Evolutionary conservation across 2,329 filamentous ascomycete species (phyloP).

Genomic region (Phyllachora maydis): DNA sequence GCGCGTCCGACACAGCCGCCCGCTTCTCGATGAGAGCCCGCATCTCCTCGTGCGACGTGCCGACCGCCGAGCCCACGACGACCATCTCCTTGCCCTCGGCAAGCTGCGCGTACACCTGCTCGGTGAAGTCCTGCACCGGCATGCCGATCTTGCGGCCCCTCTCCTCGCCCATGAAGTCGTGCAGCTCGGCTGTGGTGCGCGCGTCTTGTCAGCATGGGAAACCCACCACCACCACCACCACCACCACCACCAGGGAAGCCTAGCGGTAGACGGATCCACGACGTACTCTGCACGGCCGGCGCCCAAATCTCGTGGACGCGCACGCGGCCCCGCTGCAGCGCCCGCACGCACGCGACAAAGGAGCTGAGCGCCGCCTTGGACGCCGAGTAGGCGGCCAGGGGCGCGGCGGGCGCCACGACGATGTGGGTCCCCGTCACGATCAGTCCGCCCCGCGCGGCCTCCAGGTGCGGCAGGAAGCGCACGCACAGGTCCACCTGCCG

Average conservation of each 20-base stretch:
- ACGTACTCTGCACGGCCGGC: slow-evolving; percentile 11
- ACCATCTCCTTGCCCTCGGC: slow-evolving; percentile 10
- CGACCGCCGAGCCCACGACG: slow-evolving; percentile 1
- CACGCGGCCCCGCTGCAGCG: slow-evolving; percentile 10
- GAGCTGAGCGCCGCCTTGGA: too few species aligned
- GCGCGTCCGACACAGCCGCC: too few species aligned
- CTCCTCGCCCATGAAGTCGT: slow-evolving; percentile 6
- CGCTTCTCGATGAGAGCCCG: background rate
- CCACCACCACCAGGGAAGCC: too few species aligned
- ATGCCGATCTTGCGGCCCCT: slow-evolving; percentile 4
- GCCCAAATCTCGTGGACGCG: slow-evolving; percentile 17
- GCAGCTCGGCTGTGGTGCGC: slow-evolving; percentile 5
- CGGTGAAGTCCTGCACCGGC: slow-evolving; percentile 11
- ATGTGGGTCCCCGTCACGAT: slow-evolving; percentile 16
- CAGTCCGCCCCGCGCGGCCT: slow-evolving; percentile 4
- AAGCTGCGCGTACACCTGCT: slow-evolving; percentile 14
- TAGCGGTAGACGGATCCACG: slow-evolving; percentile 7
- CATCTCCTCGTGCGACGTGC: background rate
- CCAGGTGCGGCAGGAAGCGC: slow-evolving; percentile 17
- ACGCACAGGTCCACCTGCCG: slow-evolving; percentile 17
- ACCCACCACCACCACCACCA: too few species aligned
- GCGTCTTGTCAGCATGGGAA: too few species aligned
- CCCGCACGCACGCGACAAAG: too few species aligned
- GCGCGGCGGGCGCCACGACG: slow-evolving; percentile 14
- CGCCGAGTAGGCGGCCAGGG: slow-evolving; percentile 18